Base-by-base conservation (phyloP, 2,329 filamentous ascomycete species). In the Colletotrichum theobromicola region DNA sequence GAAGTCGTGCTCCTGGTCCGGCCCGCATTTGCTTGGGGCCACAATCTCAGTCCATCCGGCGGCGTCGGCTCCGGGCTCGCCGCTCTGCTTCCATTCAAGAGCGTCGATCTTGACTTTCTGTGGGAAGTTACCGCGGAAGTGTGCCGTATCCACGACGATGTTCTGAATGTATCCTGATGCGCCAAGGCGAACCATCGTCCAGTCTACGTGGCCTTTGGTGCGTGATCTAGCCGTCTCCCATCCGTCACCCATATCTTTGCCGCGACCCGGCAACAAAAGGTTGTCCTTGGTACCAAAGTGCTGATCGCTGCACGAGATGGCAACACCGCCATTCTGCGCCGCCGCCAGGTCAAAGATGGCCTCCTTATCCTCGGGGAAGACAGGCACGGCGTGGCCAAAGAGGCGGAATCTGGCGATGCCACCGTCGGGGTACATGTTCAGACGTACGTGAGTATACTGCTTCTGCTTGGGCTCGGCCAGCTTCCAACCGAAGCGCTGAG, bases 381-480 rank as follows among this genome's bases (percentile, higher is more conserved):
- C 92, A 6, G 94, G 94, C 2, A 95, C 90, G 2, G 93, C 94
- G 75, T 92, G 89, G 7, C 94, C 94, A 80, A 93, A 96, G 2
- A 96, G 89, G 26, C 94, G 89, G 85, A 96, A 96, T 66, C 94
- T 87, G 50, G 94, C 94, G 79, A 97, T 96, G 63, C 94, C 94
- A 63, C 94, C 94, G 80, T 97, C 94, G 1, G 94, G 94, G 81
- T 95, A 96, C 94, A 96, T 96, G 82, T 94, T 94, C 70, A 97
- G 86, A 37, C 94, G 87, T 53, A 96, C 93, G 82, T 97, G 94
- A 0, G 94, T 96, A 84, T 94, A 96, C 68, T 92, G 90, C 83
- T 94, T 94, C 37, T 85, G 84, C 0, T 90, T 92, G 24, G 89
- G 88, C 21, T 81, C 80, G 18, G 87, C 84, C 18, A 96, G 86